A percentile compares a stretch with the other conserved stretches of the same genome.
These are phyloP conservation scores for Gossypioides kirkii DNA, from an alignment of 345 rosid species.

Conservation along the genomic window DNA sequence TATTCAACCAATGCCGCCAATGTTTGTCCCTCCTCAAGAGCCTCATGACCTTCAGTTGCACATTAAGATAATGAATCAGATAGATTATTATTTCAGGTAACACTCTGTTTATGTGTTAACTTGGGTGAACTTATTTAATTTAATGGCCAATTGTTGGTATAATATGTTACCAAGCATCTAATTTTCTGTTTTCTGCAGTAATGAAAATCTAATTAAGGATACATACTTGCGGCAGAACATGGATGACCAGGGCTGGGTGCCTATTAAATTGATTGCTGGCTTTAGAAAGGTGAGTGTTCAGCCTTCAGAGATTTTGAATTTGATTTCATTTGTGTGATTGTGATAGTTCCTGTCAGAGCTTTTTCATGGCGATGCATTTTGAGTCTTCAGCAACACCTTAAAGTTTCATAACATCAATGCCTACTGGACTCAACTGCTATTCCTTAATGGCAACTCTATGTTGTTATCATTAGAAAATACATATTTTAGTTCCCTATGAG, in stretches of 20 bases:
- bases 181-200: slow-evolving; percentile 47
- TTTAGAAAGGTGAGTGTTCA: slow-evolving; percentile 63
- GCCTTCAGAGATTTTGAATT: neutral
- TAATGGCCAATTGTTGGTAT: neutral
- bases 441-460: neutral
- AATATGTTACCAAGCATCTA: slow-evolving; percentile 16
- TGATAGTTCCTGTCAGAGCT: neutral
- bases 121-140: neutral
- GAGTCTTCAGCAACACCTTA: neutral
- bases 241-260: slow-evolving; percentile 92
- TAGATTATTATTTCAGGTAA: slow-evolving; percentile 88
- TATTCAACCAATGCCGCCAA: slow-evolving; percentile 36
- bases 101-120: slow-evolving; percentile 6
- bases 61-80: slow-evolving; percentile 53
- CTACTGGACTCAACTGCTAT: neutral
- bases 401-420: neutral
- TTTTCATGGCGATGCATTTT: neutral
- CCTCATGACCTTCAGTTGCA: slow-evolving; percentile 48
- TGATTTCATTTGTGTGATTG: neutral
- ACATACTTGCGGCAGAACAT: slow-evolving; percentile 66
- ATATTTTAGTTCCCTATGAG: neutral
- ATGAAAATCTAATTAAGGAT: slow-evolving; percentile 72
- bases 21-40: slow-evolving; percentile 40
- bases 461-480: neutral
- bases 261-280: slow-evolving; percentile 58